These are phyloP conservation scores for Sarocladium brachiariae DNA, from an alignment of 2,329 filamentous ascomycete species.

Conservation along the genomic window DNA sequence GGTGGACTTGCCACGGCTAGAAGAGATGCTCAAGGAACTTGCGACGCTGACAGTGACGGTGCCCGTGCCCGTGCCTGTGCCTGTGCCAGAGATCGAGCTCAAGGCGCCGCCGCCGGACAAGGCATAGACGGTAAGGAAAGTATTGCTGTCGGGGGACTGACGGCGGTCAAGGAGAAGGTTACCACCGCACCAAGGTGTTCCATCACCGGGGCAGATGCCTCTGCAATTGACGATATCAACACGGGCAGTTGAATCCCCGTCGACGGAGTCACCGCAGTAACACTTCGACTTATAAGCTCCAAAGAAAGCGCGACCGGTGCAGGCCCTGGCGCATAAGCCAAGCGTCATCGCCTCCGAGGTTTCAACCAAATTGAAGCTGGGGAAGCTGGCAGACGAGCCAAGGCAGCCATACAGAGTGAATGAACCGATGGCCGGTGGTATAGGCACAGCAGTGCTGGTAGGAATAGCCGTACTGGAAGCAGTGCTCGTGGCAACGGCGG, in stretches of 20 bases:
- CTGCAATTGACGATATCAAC: constrained; percentile 13
- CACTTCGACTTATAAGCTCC: constrained; percentile 13
- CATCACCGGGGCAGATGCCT: constrained; percentile 17
- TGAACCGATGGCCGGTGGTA: background rate
- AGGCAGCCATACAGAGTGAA: background rate
- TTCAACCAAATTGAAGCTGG: background rate
- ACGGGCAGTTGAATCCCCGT: constrained; percentile 9
- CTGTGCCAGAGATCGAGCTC: no score
- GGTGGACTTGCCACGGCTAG: no score
- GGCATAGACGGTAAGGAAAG: background rate
- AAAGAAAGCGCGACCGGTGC: background rate
- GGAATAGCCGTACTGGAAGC: background rate
- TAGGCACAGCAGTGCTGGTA: background rate
- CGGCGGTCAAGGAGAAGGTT: constrained; percentile 8
- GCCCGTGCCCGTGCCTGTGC: no score
- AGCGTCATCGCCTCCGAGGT: background rate
- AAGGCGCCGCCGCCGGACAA: background rate
- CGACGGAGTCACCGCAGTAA: constrained; percentile 18
- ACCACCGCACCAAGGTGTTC: constrained; percentile 17
- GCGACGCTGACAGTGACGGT: no score
- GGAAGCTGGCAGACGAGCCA: background rate
- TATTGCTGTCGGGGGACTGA: background rate
- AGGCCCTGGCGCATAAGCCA: background rate
- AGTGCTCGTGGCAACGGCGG: background rate
- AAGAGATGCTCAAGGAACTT: no score